These are phyloP conservation scores for Globisporangium recalcitrans DNA, from an alignment of 352 stramenopile genomes.

Conservation along the genomic window DNA sequence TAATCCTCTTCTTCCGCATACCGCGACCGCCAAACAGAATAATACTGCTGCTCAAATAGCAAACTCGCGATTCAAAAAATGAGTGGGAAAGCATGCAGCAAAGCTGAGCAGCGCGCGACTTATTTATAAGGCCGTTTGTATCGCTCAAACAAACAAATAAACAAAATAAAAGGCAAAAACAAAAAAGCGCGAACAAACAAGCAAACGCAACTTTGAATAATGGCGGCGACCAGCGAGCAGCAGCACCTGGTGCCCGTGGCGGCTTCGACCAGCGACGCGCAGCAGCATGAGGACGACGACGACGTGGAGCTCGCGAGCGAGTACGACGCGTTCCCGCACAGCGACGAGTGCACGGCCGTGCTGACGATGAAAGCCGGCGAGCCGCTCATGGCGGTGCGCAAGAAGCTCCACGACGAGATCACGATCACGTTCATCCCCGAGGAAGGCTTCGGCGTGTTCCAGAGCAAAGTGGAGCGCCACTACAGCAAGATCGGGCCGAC, in stretches of 20 bases:
- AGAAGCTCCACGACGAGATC: constrained; percentile 78
- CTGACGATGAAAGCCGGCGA: constrained; percentile 79
- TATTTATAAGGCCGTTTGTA: too few relatives aligned
- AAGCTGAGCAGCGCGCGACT: too few relatives aligned
- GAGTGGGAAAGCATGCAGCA: too few relatives aligned
- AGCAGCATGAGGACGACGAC: neutral
- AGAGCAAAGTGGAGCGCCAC: constrained; percentile 72
- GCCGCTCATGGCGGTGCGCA: constrained; percentile 67
- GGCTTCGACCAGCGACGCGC: neutral
- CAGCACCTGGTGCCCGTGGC: neutral
- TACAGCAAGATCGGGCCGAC: constrained; percentile 53
- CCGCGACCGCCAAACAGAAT: too few relatives aligned
- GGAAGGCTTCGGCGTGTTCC: constrained; percentile 71
- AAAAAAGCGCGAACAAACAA: too few relatives aligned
- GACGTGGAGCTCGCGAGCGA: constrained; percentile 18
- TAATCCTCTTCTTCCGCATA: too few relatives aligned
- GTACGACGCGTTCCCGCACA: constrained; percentile 45
- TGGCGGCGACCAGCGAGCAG: neutral
- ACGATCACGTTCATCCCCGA: constrained; percentile 58
- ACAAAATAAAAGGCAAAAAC: too few relatives aligned
- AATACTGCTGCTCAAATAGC: too few relatives aligned
- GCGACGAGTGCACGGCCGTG: constrained; percentile 57
- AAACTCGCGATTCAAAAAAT: too few relatives aligned
- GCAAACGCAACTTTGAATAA: too few relatives aligned
- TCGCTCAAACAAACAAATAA: too few relatives aligned